Conservation (phyloP, 192 early-diverging fungal species). For the Dissophora globulifera region DNA sequence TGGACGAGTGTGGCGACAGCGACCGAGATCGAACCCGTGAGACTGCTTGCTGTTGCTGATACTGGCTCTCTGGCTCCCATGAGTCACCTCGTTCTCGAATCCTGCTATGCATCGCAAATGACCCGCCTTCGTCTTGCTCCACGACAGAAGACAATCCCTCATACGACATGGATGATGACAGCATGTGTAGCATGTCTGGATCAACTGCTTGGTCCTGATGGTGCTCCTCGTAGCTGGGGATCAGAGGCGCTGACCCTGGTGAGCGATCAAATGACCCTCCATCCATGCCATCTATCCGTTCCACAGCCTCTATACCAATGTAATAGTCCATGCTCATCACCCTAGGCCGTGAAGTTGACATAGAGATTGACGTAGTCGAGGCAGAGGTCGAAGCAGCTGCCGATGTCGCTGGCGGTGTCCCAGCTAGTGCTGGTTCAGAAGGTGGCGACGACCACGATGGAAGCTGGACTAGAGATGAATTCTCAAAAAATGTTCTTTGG, state of each 20-base stretch:
- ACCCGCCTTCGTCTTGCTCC: constrained; percentile 19
- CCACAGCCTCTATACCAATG: constrained; percentile 15
- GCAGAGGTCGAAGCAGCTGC: background rate
- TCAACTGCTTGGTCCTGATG: constrained; percentile 23
- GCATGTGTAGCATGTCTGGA: constrained; percentile 23
- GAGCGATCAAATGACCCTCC: background rate
- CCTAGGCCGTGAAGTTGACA: constrained; percentile 10
- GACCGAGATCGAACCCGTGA: too few species aligned
- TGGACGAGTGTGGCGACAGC: too few species aligned
- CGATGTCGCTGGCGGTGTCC: background rate
- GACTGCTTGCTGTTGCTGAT: too few species aligned
- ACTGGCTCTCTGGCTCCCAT: too few species aligned
- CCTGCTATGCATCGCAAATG: background rate
- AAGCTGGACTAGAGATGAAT: constrained; percentile 29
- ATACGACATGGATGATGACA: background rate
- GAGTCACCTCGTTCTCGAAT: too few species aligned
- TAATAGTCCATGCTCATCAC: constrained; percentile 49
- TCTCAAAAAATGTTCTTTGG: constrained; percentile 24
- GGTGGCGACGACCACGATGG: background rate
- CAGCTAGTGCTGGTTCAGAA: background rate
- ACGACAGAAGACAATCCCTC: constrained; percentile 17
- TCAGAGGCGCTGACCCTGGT: constrained; percentile 32
- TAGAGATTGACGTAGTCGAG: background rate
- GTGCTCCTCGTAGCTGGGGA: constrained; percentile 44
- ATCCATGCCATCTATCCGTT: background rate